Conservation (phyloP, 805 yeast genomes). For the Ascoidea rubescens region DNA sequence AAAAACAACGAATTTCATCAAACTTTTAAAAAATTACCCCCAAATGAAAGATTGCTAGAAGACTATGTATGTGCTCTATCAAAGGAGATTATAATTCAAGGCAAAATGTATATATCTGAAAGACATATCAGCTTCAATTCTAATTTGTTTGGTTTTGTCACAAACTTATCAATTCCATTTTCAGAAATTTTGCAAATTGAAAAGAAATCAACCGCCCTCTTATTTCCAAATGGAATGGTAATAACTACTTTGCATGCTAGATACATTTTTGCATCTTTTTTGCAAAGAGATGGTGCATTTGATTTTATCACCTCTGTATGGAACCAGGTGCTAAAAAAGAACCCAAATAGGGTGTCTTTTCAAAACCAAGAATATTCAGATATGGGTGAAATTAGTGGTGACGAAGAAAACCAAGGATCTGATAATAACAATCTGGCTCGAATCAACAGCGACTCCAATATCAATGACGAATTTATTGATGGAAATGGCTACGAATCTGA, state of each 20-base stretch:
- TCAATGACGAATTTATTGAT: not conserved
- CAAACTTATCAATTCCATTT: slow-evolving; percentile 41
- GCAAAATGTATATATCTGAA: slow-evolving; percentile 45
- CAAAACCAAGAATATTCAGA: slow-evolving; percentile 14
- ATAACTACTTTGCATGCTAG: slow-evolving; percentile 49
- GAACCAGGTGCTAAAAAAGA: slow-evolving; percentile 26
- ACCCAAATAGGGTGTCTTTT: slow-evolving; percentile 10
- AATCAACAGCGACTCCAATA: not conserved
- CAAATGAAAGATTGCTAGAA: slow-evolving; percentile 38
- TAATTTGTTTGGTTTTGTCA: slow-evolving; percentile 54
- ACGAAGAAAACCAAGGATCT: slow-evolving; percentile 11
- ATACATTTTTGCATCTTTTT: slow-evolving; percentile 51
- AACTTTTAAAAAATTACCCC: slow-evolving; percentile 37
- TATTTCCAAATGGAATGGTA: slow-evolving; percentile 58
- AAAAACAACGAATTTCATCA: slow-evolving; percentile 48
- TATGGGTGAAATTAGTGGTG: slow-evolving; percentile 13
- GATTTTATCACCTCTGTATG: slow-evolving; percentile 45
- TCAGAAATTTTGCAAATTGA: slow-evolving; percentile 50
- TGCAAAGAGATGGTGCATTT: slow-evolving; percentile 40
- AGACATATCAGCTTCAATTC: slow-evolving; percentile 48
- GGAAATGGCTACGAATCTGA: slow-evolving; percentile 1
- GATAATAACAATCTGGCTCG: not conserved
- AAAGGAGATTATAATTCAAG: slow-evolving; percentile 54
- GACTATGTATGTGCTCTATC: slow-evolving; percentile 56
- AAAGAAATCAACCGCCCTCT: slow-evolving; percentile 49